Evolutionary conservation across 2,329 filamentous ascomycete species (phyloP).

Genomic region (Phialophora expanda): DNA sequence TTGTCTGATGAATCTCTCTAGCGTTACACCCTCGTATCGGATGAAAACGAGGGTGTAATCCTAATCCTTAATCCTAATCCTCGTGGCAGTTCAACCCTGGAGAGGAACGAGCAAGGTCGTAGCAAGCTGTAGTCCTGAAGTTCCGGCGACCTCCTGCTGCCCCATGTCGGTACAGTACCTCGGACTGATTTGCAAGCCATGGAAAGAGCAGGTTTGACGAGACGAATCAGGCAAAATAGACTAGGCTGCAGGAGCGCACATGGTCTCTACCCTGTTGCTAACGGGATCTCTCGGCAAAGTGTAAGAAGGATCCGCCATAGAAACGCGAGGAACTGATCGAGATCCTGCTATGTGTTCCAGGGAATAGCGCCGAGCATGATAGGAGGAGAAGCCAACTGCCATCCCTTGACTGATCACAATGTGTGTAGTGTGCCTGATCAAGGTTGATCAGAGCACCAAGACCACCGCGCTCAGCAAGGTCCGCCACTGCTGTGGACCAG

Average conservation of each 20-base stretch:
- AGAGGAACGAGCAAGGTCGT: not conserved
- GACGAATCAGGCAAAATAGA: not conserved
- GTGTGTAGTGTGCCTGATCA: not conserved
- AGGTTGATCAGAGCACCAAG: not conserved
- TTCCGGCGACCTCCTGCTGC: not conserved
- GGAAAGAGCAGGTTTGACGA: not conserved
- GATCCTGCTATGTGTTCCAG: not conserved
- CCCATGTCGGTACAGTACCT: not conserved
- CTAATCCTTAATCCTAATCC: too few species aligned
- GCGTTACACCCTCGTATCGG: not conserved
- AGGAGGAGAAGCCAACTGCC: not conserved
- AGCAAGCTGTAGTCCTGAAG: not conserved
- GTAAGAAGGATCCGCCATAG: not conserved
- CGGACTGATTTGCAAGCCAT: not conserved
- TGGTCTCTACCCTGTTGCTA: not conserved
- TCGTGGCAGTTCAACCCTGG: not conserved
- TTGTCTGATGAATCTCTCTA: not conserved
- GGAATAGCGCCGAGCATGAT: not conserved
- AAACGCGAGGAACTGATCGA: not conserved
- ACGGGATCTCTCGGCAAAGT: not conserved
- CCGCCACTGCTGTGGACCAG: not conserved
- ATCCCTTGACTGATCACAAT: not conserved
- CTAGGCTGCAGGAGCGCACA: not conserved
- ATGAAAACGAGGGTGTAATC: not conserved
- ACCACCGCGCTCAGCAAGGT: not conserved